These are phyloP conservation scores for Tetrahymena thermophila DNA, from an alignment of 73 alveolate species.

Conservation along the genomic window DNA sequence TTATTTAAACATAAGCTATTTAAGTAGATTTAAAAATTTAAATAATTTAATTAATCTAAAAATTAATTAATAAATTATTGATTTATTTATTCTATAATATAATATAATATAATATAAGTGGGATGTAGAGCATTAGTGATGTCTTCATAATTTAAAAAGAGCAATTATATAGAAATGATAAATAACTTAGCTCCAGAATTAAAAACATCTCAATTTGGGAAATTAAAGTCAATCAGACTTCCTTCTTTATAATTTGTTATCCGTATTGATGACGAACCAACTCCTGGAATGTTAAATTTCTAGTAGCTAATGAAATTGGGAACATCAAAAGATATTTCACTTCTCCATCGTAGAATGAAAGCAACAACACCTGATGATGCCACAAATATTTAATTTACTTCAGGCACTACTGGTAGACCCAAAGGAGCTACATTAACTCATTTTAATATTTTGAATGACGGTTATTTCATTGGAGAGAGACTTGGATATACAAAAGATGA, in stretches of 20 bases:
- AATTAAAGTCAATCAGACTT: constrained; percentile 15
- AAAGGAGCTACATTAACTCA: constrained; percentile 76
- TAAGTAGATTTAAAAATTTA: too few relatives aligned
- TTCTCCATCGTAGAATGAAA: constrained; percentile 16
- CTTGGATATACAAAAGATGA: constrained; percentile 51
- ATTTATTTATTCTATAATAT: too few relatives aligned
- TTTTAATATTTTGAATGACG: constrained; percentile 56
- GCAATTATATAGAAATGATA: constrained; percentile 60
- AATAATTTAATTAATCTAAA: too few relatives aligned
- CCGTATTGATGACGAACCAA: background rate
- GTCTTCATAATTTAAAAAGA: constrained; percentile 57
- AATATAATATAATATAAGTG: background rate
- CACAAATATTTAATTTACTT: constrained; percentile 70
- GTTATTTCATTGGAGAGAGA: constrained; percentile 48
- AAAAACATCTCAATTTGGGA: constrained; percentile 5
- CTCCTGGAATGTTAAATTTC: background rate
- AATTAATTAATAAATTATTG: too few relatives aligned
- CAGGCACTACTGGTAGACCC: constrained; percentile 80
- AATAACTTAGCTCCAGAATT: constrained; percentile 53
- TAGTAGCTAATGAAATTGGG: background rate
- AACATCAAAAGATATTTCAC: constrained; percentile 19
- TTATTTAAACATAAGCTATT: too few relatives aligned
- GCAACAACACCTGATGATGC: constrained; percentile 49
- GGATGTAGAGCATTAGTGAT: constrained; percentile 58
- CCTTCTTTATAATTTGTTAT: constrained; percentile 26